Evolutionary conservation across 2,329 filamentous ascomycete genomes (phyloP).

Genomic region (Coniochaeta sp.): DNA sequence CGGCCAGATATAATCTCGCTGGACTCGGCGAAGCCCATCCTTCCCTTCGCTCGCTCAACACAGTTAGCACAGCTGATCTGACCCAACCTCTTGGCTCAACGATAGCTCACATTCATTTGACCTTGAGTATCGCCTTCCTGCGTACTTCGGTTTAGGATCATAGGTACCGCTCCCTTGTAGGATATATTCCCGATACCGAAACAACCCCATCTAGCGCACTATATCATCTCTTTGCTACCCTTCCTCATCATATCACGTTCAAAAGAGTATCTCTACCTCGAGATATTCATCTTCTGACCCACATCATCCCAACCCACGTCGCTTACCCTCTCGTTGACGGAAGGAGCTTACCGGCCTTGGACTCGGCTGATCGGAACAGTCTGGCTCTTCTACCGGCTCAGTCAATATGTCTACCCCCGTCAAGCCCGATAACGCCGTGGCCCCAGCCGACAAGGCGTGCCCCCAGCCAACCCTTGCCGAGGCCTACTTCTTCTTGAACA

Average conservation of each 20-base stretch:
- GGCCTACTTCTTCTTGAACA: slow-evolving; percentile 34
- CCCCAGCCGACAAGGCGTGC: neutral
- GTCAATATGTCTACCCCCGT: slow-evolving; percentile 2
- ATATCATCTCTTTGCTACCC: neutral
- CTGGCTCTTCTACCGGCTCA: neutral
- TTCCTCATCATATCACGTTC: neutral
- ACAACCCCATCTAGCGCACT: neutral
- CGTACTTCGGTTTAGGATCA: neutral
- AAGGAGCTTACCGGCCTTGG: neutral
- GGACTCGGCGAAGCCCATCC: neutral
- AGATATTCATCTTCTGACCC: too few species aligned
- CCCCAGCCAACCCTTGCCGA: slow-evolving; percentile 30
- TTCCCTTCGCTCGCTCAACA: neutral
- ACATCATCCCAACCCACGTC: neutral
- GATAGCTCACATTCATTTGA: neutral
- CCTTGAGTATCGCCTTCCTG: neutral
- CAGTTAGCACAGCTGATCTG: neutral
- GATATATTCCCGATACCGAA: neutral
- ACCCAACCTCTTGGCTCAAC: neutral
- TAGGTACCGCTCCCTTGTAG: neutral
- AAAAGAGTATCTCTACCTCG: too few species aligned
- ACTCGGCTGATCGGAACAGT: neutral
- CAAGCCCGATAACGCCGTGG: neutral
- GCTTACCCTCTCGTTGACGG: neutral
- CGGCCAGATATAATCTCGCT: neutral